phyloP scores from a whole-genome alignment of 2,329 filamentous ascomycete genomes.

The Cylindrodendrum hubeiense region DNA sequence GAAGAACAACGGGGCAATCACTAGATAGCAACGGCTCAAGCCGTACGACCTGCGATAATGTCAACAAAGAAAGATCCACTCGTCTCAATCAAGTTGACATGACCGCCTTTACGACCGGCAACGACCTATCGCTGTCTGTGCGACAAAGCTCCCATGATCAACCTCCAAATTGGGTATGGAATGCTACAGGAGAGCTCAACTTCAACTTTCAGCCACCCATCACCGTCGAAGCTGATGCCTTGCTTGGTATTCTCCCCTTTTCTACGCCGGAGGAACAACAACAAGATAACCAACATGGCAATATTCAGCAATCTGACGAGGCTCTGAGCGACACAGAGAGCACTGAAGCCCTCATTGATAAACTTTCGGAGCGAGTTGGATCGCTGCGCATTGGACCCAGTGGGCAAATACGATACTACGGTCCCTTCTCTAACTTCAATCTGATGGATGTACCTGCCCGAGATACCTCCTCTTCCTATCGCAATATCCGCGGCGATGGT shows the following conservation, averaged over 20 bases:
- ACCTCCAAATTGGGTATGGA: constrained; percentile 25
- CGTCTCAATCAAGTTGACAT: neutral
- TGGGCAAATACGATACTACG: constrained; percentile 42
- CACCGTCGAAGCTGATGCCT: constrained; percentile 14
- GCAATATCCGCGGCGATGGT: constrained; percentile 41
- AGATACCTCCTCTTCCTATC: constrained; percentile 39
- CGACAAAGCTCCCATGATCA: constrained; percentile 14
- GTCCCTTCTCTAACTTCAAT: constrained; percentile 45
- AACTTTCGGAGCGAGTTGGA: constrained; percentile 43
- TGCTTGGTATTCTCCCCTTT: constrained; percentile 22
- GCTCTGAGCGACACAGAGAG: constrained; percentile 33
- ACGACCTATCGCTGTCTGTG: neutral
- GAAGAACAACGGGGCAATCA: neutral
- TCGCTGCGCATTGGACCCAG: constrained; percentile 40
- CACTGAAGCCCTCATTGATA: constrained; percentile 41
- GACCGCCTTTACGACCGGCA: neutral
- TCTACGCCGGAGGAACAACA: constrained; percentile 1
- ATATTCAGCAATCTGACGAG: constrained; percentile 16
- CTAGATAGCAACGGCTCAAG: neutral
- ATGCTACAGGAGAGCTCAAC: constrained; percentile 22
- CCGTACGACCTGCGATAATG: constrained; percentile 10
- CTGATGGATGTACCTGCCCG: constrained; percentile 40
- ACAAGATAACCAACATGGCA: constrained; percentile 15
- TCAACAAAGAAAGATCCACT: neutral
- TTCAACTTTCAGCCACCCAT: constrained; percentile 28